Evolutionary conservation across 257 asterid species (phyloP), one percentile per base, ranked within the genome.

Genomic region (Lantana camara): DNA sequence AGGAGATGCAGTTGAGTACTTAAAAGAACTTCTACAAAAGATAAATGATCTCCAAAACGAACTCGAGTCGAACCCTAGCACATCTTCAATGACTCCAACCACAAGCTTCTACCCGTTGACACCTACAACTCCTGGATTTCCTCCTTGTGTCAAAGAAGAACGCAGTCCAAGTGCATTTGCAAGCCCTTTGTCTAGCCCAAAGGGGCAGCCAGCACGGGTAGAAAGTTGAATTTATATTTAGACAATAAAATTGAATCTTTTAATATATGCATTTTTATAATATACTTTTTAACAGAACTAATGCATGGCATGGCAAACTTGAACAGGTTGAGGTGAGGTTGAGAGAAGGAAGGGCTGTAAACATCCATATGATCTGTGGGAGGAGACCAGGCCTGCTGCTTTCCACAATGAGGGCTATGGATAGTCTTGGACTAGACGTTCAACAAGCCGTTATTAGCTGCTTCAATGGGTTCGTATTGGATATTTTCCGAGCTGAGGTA

Each of bases 361-460:
- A 82, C 64, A 82, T 86, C 42, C 95, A 84, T 65, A 86, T 86
- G 95, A 71, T 83, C 6, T 77, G 91, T 55, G 81, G 89, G 13
- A 74, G 85, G 16, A 79, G 80, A 46, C 91, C 82, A 1, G 91
- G 91, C 57, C 66, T 86, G 35, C 63, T 84, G 4, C 82, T 79
- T 5, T 86, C 91, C 14, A 84, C 85, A 35, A 62, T 86, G 81
- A 75, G 81, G 70, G 85, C 95, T 40, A 75, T 86, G 74, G 95
- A 84, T 69, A 80, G 37, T 58, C 83, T 86, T 15, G 95, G 89
- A 5, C 81, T 86, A 15, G 91, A 86, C 54, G 68, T 86, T 17
- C 95, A 83, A 63, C 95, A 86, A 52, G 95, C 91, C 24, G 89
- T 84, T 15, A 82, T 86, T 53, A 86, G 95, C 76, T 86, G 91